Evolutionary conservation across 805 yeast genomes (phyloP), one percentile per base, ranked within the genome.

Genomic region (Candida bentonensis): DNA sequence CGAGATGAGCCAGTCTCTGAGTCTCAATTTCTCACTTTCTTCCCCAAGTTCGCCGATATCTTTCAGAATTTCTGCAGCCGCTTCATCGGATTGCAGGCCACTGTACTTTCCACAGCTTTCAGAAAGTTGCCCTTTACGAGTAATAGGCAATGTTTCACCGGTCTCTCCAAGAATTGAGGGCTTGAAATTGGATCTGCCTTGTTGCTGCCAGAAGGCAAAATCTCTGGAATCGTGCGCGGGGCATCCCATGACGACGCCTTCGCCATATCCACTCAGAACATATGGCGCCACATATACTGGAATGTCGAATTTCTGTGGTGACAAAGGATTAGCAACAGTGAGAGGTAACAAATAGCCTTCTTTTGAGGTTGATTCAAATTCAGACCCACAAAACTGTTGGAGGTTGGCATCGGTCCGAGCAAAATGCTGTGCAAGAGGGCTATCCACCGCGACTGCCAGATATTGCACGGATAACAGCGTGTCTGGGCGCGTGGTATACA

Each of bases 191-290:
- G 47, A 53, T 21, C 30, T 42, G 3, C 47, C 46, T 56, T 83
- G 83, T 39, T 64, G 55, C 2, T 57, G 53, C 96, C 96, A 89
- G 57, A 92, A 89, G 4, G 70, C 83, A 53, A 58, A 75, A 56
- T 92, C 98, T 48, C 97, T 71, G 40, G 68, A 66, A 60, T 92
- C 97, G 60, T 88, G 96, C 0, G 82, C 95, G 2, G 98, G 98
- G 54, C 94, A 85, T 1, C 98, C 98, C 97, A 92, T 89, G 0
- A 89, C 97, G 0, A 95, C 95, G 33, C 96, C 95, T 46, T 76
- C 76, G 0, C 96, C 96, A 57, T 89, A 89, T 2, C 73, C 65
- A 3, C 82, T 78, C 27, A 89, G 58, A 0, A 89, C 97, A 60
- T 88, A 92, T 0, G 96, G 95, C 0, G 97, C 96, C 2, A 73